A percentile compares a stretch with the other conserved stretches of the same genome.
Conservation (phyloP, 2,329 filamentous ascomycete species). For the Botrytis porri region DNA sequence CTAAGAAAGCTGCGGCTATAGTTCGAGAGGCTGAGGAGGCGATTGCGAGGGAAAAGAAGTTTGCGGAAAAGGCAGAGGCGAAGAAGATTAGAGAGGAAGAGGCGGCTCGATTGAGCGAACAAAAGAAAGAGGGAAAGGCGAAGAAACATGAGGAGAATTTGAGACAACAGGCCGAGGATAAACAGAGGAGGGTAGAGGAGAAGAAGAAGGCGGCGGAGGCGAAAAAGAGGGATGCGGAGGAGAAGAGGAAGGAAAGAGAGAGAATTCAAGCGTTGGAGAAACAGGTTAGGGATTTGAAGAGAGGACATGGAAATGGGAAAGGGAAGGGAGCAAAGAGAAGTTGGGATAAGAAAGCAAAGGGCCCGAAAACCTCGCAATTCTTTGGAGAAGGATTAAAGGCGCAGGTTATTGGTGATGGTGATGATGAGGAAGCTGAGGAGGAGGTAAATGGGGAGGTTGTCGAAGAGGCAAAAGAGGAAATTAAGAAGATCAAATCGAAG, state of each 20-base stretch:
- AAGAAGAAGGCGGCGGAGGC: neutral
- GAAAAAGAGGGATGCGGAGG: neutral
- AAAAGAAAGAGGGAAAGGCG: neutral
- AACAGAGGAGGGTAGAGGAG: neutral
- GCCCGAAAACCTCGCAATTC: conserved; percentile 13
- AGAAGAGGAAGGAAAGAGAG: neutral
- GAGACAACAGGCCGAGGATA: conserved; percentile 5
- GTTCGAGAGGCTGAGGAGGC: conserved; percentile 1
- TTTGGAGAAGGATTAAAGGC: conserved; percentile 3
- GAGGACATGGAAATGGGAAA: neutral
- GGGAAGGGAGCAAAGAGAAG: neutral
- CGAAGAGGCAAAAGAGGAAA: neutral
- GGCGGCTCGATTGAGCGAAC: neutral
- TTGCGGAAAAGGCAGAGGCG: neutral
- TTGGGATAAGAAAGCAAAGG: neutral
- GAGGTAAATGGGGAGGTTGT: neutral
- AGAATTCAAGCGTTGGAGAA: conserved; percentile 10
- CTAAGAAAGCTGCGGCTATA: conserved; percentile 1
- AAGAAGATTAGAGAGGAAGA: neutral
- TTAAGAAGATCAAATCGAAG: conserved; percentile 10
- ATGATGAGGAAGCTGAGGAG: neutral
- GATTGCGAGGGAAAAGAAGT: neutral
- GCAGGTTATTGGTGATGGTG: neutral
- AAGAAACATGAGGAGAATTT: neutral
- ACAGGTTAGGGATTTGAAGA: conserved; percentile 7